These are phyloP conservation scores for Acanthamoeba castellanii DNA, from an alignment of 208 protist genomes.

Conservation along the genomic window DNA sequence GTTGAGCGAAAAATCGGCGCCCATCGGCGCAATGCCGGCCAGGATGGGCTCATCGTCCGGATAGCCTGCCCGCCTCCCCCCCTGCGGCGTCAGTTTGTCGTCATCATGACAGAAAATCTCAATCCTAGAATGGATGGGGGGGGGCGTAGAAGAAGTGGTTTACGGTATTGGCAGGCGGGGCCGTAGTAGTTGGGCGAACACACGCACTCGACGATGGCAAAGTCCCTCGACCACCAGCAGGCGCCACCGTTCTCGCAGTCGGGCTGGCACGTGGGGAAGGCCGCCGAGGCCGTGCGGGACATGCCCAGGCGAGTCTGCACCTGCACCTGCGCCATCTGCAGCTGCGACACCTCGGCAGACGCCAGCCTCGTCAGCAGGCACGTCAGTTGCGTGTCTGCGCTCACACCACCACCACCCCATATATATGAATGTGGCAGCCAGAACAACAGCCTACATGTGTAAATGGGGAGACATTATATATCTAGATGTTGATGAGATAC, in stretches of 20 bases:
- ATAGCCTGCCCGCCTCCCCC: background rate
- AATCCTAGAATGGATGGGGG: background rate
- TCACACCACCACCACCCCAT: too few species aligned
- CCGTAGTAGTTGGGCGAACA: conserved; percentile 8
- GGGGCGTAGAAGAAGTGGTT: background rate
- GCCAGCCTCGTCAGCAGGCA: too few species aligned
- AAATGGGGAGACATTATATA: too few species aligned
- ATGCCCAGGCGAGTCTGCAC: background rate
- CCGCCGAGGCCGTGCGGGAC: background rate
- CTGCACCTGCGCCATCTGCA: too few species aligned
- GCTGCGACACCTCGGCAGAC: too few species aligned
- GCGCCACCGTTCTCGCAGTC: background rate
- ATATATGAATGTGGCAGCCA: too few species aligned
- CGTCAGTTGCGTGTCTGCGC: too few species aligned
- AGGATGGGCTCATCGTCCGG: conserved; percentile 50
- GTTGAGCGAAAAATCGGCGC: conserved; percentile 31
- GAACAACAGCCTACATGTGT: too few species aligned
- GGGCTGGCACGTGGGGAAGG: background rate
- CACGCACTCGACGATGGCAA: background rate
- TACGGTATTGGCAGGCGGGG: conserved; percentile 3
- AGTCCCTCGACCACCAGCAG: background rate
- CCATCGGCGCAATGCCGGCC: background rate
- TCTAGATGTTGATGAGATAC: too few species aligned
- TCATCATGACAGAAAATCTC: background rate
- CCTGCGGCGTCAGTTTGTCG: too few species aligned